Base-by-base conservation (phyloP, 805 yeast species). In the Yarrowia sp. region DNA sequence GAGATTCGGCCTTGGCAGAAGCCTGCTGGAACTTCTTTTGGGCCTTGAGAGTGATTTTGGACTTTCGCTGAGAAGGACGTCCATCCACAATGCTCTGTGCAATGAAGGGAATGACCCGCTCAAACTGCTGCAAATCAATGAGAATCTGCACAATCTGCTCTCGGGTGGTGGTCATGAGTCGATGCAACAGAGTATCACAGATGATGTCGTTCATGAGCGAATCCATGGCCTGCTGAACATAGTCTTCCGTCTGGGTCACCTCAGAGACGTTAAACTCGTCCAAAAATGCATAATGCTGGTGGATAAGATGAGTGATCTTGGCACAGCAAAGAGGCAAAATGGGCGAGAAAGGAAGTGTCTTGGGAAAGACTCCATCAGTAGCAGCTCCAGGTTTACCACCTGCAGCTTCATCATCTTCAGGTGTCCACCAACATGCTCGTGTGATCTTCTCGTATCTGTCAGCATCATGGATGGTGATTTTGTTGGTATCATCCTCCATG, bases 111-210 rank as follows among this genome's bases (percentile, higher is more conserved):
- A 92, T 83, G 65, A 96, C 90, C 69, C 81, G 85, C 45, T 89
- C 81, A 74, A 92, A 93, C 74, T 89, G 90, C 73, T 93, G 97
- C 71, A 93, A 78, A 74, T 95, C 92, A 66, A 95, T 88, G 69
- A 90, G 80, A 69, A 90, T 90, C 77, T 95, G 98, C 0, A 97
- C 88, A 32, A 91, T 83, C 69, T 91, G 92, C 75, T 93, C 98
- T 72, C 96, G 89, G 67, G 92, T 89, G 11, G 87, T 84, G 1
- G 92, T 82, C 69, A 84, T 82, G 57, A 88, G 81, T 67, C 86
- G 85, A 13, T 81, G 80, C 65, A 83, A 81, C 55, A 89, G 83
- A 66, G 86, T 84, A 44, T 79, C 79, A 69, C 90, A 83, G 1
- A 93, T 88, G 1, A 89, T 84, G 48, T 83, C 82, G 17, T 83